These are phyloP conservation scores for Scleroderma bovista DNA, from an alignment of 768 basidiomycete genomes.

Conservation along the genomic window DNA sequence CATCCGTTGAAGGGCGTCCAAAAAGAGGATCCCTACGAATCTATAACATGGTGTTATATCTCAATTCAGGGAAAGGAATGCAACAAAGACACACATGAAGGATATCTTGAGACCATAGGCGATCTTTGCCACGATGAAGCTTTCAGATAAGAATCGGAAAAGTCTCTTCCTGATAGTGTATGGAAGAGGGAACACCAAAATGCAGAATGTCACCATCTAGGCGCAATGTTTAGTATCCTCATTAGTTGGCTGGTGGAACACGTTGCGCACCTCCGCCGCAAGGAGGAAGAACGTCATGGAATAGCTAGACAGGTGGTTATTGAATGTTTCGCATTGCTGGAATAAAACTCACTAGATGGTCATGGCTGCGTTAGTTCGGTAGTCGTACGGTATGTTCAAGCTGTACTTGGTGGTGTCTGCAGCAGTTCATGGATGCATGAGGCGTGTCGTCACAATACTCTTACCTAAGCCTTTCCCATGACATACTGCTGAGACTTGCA, in stretches of 20 bases:
- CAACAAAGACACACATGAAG: constrained; percentile 64
- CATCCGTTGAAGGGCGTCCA: constrained; percentile 93
- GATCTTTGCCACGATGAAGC: constrained; percentile 68
- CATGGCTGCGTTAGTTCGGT: constrained; percentile 29
- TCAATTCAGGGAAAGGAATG: background rate
- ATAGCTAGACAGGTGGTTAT: constrained; percentile 46
- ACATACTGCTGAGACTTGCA: no score
- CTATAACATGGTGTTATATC: constrained; percentile 34
- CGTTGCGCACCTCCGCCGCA: constrained; percentile 53
- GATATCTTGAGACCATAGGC: constrained; percentile 92
- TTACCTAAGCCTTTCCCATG: no score
- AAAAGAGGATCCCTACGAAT: constrained; percentile 82
- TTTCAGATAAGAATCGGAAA: constrained; percentile 69
- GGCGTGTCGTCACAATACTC: no score
- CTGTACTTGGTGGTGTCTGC: background rate
- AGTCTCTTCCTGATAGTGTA: constrained; percentile 63
- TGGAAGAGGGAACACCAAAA: constrained; percentile 83
- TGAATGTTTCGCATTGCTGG: no score
- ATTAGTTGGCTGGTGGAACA: background rate
- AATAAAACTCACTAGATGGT: constrained; percentile 39
- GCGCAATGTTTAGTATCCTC: background rate
- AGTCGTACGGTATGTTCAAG: no score
- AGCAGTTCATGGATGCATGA: constrained; percentile 18
- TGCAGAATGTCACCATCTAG: constrained; percentile 78
- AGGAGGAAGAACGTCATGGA: constrained; percentile 76